Evolutionary conservation across 228 moss, liverwort and hornwort species (phyloP), one percentile per base, ranked within the genome.

Genomic region (Sphagnum fallax): DNA sequence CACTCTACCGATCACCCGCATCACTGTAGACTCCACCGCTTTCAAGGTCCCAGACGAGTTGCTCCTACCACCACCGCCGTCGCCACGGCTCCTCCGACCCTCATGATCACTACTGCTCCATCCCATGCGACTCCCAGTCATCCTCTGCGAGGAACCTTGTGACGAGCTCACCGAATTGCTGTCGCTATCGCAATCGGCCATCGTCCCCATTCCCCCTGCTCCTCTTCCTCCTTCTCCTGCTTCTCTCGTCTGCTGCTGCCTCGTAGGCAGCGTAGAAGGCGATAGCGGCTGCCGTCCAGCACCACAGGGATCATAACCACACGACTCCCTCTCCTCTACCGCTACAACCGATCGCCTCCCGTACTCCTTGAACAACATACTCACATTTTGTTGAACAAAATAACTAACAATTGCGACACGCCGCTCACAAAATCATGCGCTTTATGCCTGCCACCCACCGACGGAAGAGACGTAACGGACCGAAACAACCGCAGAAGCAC

Each of bases 1-100:
- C 66, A 97, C 97, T 63, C 88, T 88, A 67, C 86, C 90, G 50
- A 93, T 67, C 66, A 93, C 90, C 80, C 89, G 93, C 82, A 80
- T 88, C 75, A 93, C 91, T 77, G 88, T 89, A 16, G 61, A 67
- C 48, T 90, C 97, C 74, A 83, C 60, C 49, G 74, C 76, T 67
- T 78, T 92, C 78, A 83, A 61, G 49, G 87, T 79, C 63, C 77
- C 77, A 2, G 75, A 65, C 52, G 90, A 84, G 32, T 84, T 79
- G 64, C 78, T 76, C 64, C 67, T 80, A 66, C 75, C 83, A 69
- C 81, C 81, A 65, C 73, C 82, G 48, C 74, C 78, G 66, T 73
- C 80, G 64, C 64, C 82, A 65, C 69, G 78, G 51, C 71, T 77
- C 14, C 74, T 32, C 32, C 32, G 2, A 32, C 32, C 32, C 32